Evolutionary conservation across 768 basidiomycete genomes (phyloP), one percentile per base, ranked within the genome.

Genomic region (Coprinellus micaceus): DNA sequence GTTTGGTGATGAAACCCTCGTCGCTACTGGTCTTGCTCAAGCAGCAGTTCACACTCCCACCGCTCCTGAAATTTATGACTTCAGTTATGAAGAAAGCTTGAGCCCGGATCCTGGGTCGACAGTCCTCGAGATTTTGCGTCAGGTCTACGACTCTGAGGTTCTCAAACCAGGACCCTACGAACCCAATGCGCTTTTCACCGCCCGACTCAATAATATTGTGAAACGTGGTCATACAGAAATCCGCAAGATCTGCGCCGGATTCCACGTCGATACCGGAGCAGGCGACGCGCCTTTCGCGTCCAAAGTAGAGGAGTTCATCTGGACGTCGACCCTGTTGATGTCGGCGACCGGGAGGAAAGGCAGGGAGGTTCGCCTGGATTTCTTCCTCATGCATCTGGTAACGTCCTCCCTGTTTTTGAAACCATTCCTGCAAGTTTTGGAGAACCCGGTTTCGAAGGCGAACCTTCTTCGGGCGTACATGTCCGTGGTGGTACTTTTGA

Each of bases 341-440:
- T 75, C 74, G 26, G 79, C 74, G 0, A 77, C 79, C 0, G 73
- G 82, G 22, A 77, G 74, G 59, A 68, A 65, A 24, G 80, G 77
- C 2, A 69, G 76, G 39, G 74, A 77, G 60, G 78, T 80, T 6
- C 71, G 82, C 3, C 63, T 84, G 26, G 83, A 78, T 53, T 79
- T 85, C 69, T 82, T 83, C 77, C 67, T 85, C 51, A 80, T 82
- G 81, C 84, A 85, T 60, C 61, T 82, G 45, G 69, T 85, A 44
- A 84, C 77, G 10, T 77, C 76, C 33, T 72, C 80, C 7, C 60
- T 83, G 4, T 82, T 83, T 67, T 60, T 85, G 7, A 73, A 74
- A 24, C 75, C 78, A 0, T 62, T 79, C 36, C 59, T 80, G 33
- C 61, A 63, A 10, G 66, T 66, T 10, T 46, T 78, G 36, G 60